Evolutionary conservation across 495 filamentous ascomycete species (phyloP), one percentile per base, ranked within the genome.

Genomic region (Rhypophila decipiens): DNA sequence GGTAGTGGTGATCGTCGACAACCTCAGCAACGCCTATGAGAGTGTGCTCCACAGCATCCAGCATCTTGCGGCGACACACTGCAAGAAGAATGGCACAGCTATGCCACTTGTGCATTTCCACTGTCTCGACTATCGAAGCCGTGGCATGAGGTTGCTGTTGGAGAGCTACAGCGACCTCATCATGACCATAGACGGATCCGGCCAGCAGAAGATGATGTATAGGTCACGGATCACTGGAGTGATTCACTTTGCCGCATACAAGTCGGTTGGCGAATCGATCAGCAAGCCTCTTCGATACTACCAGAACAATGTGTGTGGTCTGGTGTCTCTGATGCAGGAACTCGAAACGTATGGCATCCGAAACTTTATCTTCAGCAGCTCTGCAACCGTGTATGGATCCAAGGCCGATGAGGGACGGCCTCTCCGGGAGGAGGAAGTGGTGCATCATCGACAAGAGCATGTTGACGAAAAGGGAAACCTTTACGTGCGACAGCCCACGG

Each of bases 321-420:
- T 85, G n/a, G 69, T 85, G 40, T 71, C 77, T 44, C 77, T 85
- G 51, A 70, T 79, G 27, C 51, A 67, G 21, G 68, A 68, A 8
- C 67, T 85, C 43, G 69, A 70, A 17, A 67, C 78, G 12, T 81
- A 77, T 54, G 71, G 70, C 35, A 80, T 85, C 63, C 82, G 76
- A 57, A 81, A 75, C 15, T 80, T 85, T 52, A 77, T 85, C 51
- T 84, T 85, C 61, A 80, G 76, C 5, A 79, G 78, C 24, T 86
- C 82, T 0, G 81, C 68, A 18, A 72, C 78, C 4, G 80, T 85
- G 13, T 85, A 85, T 53, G 81, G 81, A 9, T 68, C 74, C 15
- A 60, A 74, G 15, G 74, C 78, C 19, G 75, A 76, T 31, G 64
- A 65, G 5, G 75, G 76, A 9, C 50, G 66, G 19, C 79, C 79